These are phyloP conservation scores for Sporobolomyces phaffii DNA, from an alignment of 768 basidiomycete genomes.

Conservation along the genomic window DNA sequence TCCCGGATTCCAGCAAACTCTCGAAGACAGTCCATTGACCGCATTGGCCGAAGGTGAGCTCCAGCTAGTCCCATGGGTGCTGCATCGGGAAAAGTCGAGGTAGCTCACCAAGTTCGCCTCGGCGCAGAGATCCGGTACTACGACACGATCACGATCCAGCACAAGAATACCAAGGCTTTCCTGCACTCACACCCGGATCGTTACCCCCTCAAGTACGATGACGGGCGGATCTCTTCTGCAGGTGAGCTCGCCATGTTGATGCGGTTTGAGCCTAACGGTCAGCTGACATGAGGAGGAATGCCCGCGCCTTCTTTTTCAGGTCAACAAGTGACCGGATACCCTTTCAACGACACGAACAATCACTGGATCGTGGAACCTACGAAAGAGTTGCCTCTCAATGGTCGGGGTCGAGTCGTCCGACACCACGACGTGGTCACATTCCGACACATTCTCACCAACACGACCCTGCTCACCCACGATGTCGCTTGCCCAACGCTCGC, in stretches of 20 bases:
- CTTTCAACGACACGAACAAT: constrained; percentile 90
- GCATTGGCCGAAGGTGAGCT: constrained; percentile 78
- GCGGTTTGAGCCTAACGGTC: background rate
- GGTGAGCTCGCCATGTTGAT: background rate
- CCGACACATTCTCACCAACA: constrained; percentile 76
- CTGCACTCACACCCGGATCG: constrained; percentile 85
- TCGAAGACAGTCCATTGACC: constrained; percentile 83
- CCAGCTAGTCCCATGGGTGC: background rate
- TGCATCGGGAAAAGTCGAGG: background rate
- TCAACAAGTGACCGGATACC: constrained; percentile 59
- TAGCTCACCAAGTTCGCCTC: too few relatives aligned
- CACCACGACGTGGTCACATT: constrained; percentile 84
- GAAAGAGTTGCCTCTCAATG: constrained; percentile 85
- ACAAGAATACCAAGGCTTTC: constrained; percentile 88
- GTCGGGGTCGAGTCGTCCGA: constrained; percentile 84
- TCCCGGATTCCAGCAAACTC: constrained; percentile 93
- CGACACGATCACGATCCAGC: constrained; percentile 77
- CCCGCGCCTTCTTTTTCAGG: constrained; percentile 10
- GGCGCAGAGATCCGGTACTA: constrained; percentile 80
- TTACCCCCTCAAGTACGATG: constrained; percentile 90
- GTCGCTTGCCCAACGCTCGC: constrained; percentile 95
- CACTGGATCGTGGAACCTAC: constrained; percentile 93
- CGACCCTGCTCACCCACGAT: constrained; percentile 84
- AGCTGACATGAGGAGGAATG: background rate
- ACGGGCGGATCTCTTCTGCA: constrained; percentile 75